Evolutionary conservation across 2,329 filamentous ascomycete genomes (phyloP).

Genomic region (Paraphoma chrysanthemicola): DNA sequence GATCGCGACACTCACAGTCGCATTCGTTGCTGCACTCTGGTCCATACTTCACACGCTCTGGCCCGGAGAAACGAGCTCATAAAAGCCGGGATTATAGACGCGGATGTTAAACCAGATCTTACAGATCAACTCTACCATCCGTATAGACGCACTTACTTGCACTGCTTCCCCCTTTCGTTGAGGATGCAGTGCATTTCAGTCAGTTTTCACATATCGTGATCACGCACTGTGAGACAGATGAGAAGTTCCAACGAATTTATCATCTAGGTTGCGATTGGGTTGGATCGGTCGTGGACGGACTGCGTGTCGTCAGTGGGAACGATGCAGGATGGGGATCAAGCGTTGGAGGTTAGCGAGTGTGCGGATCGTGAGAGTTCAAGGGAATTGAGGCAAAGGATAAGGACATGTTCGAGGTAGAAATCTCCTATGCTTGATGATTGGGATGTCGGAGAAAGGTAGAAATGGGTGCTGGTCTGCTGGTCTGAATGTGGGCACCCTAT

Average conservation of each 20-base stretch:
- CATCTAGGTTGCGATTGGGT: too few species aligned
- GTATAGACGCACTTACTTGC: too few species aligned
- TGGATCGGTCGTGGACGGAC: conserved; percentile 35
- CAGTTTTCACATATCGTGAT: conserved; percentile 43
- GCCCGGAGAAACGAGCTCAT: background rate
- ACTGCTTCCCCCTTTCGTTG: too few species aligned
- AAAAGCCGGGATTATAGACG: too few species aligned
- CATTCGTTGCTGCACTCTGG: conserved; percentile 15
- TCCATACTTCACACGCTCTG: conserved; percentile 11
- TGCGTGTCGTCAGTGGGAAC: conserved; percentile 32
- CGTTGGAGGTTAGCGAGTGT: conserved; percentile 47
- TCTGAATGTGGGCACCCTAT: too few species aligned
- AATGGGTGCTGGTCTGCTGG: too few species aligned
- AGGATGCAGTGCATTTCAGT: conserved; percentile 27
- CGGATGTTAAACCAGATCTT: too few species aligned
- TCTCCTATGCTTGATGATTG: background rate
- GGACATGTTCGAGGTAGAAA: conserved; percentile 31
- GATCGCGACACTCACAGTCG: conserved; percentile 25
- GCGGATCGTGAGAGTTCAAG: conserved; percentile 50
- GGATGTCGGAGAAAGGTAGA: background rate
- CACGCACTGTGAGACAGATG: conserved; percentile 42
- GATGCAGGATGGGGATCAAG: conserved; percentile 27
- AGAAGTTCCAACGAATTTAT: too few species aligned
- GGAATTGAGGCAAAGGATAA: conserved; percentile 41
- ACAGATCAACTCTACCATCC: too few species aligned